A percentile compares a stretch with the other conserved stretches of the same genome.
Conservation (phyloP, 805 yeast species). For the Middelhovenomyces tepae region DNA sequence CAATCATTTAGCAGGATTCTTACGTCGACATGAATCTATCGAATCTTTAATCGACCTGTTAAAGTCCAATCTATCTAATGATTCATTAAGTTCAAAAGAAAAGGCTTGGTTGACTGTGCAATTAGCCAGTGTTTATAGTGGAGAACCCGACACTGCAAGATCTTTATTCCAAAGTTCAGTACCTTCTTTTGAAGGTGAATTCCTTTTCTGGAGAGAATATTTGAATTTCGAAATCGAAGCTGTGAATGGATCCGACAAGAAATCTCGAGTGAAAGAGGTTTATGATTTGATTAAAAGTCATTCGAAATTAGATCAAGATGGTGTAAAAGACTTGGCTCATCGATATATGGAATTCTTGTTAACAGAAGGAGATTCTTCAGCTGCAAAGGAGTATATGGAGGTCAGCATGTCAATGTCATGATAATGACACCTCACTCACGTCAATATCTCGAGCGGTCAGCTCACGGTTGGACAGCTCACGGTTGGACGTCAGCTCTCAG, state of each 20-base stretch:
- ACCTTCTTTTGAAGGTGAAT: slow-evolving; percentile 16
- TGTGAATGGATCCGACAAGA: slow-evolving; percentile 2
- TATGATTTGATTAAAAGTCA: slow-evolving; percentile 10
- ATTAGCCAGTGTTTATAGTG: too few relatives aligned
- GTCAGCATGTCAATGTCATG: too few relatives aligned
- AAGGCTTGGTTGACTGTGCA: slow-evolving; percentile 17
- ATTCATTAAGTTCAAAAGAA: not conserved
- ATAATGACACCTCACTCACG: too few relatives aligned
- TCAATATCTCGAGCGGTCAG: too few relatives aligned
- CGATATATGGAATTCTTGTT: slow-evolving; percentile 23
- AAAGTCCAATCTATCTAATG: slow-evolving; percentile 4
- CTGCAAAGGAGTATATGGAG: slow-evolving; percentile 8
- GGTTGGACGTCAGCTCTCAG: too few relatives aligned
- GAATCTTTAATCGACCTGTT: slow-evolving; percentile 9
- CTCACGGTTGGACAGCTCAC: too few relatives aligned
- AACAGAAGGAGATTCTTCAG: slow-evolving; percentile 4
- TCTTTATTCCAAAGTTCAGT: slow-evolving; percentile 16
- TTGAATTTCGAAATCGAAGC: slow-evolving; percentile 24
- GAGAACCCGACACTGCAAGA: slow-evolving; percentile 19
- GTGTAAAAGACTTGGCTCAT: slow-evolving; percentile 23
- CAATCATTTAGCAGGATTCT: slow-evolving; percentile 17
- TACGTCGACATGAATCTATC: slow-evolving; percentile 14
- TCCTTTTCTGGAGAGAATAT: slow-evolving; percentile 26
- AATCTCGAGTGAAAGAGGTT: slow-evolving; percentile 1
- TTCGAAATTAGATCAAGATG: slow-evolving; percentile 16